Base-by-base conservation (phyloP, 306 rosid species). In the Cucurbita maxima region DNA sequence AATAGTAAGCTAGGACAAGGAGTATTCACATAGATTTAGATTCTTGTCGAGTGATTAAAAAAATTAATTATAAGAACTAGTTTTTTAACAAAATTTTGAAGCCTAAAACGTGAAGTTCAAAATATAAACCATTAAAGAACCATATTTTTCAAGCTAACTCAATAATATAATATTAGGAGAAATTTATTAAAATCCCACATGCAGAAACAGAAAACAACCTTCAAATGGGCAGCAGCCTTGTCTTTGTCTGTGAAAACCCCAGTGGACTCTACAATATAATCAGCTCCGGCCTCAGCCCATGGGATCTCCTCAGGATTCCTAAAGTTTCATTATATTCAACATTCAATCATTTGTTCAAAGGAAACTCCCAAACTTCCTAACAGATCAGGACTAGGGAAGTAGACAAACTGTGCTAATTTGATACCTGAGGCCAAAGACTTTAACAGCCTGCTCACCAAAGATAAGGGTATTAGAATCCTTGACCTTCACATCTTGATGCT, bases 341-440 rank as follows among this genome's bases (percentile, higher is more conserved):
- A 10, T 47, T 45, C 19, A 68, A 45, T 22, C 18, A 1, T 15
- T 34, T 51, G 34, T 30, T 30, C 4, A 8, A 25, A 47, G 15
- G 38, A 30, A 55, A 57, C 63, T 67, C 57, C 8, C 41, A 57
- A 30, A 30, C 34, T 5, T 57, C n/a, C 20, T 2, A 73, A 57
- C 20, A 1, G 14, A 73, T 19, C 6, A 25, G 2, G 20, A 0
- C 3, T 45, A 1, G 7, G 12, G 1, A 48, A 25, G 1, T 48
- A 44, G 10, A 13, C 2, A 30, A 34, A 22, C 7, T 30, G 34
- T 30, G 34, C 4, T 30, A 13, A 15, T 30, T 30, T 0, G 36
- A 25, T 75, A 90, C 96, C 90, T 88, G 80, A 57, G 6, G 2
- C 89, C 92, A 34, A 76, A 87, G 19, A 90, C 88, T n/a, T 88